Evolutionary conservation across 75 land plant species (phyloP), one percentile per base, ranked within the genome.

Genomic region (Adiantum capillusveneris): DNA sequence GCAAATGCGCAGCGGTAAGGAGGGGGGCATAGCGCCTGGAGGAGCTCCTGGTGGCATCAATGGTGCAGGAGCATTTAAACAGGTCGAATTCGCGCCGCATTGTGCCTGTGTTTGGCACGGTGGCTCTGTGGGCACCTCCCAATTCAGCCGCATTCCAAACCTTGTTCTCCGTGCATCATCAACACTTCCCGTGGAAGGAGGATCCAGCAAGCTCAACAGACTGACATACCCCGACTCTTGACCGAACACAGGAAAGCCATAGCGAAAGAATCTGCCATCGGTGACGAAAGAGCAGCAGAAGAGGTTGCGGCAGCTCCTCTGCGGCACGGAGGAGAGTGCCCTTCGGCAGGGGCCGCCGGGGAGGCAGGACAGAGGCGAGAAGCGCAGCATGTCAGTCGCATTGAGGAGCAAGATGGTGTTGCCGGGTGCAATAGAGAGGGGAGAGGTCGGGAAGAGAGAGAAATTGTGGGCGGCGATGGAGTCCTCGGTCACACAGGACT

Each of bases 401-500:
- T 80, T 80, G 71, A 84, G 59, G 53, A 58, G 64, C 51, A 84
- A 29, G 51, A 84, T 57, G 29, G 87, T 84, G 73, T 84, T 84
- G 42, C 52, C 51, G 58, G 63, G 53, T 57, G 87, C 70, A 68
- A 84, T 45, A 58, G 73, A 79, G 72, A 80, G 80, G 11, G 83
- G 80, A 21, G 66, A 57, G 34, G 56, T 49, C 44, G 9, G 22
- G 67, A 77, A 73, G 63, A 84, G 81, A 46, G 44, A 59, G 44
- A 82, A 1, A 16, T 79, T 79, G 14, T 62, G 44, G 30, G 2
- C 2, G 34, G 25, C 17, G 44, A 73, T 11, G 6, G 50, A 46
- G 36, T 81, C 84, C 18, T 58, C 0, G 1, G 85, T 68, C 25
- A 58, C 36, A 73, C 85, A 82, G 31, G 72, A 19, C 62, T 66